Evolutionary conservation across 2,329 filamentous ascomycete species (phyloP).

Genomic region (Arthroderma sp.): DNA sequence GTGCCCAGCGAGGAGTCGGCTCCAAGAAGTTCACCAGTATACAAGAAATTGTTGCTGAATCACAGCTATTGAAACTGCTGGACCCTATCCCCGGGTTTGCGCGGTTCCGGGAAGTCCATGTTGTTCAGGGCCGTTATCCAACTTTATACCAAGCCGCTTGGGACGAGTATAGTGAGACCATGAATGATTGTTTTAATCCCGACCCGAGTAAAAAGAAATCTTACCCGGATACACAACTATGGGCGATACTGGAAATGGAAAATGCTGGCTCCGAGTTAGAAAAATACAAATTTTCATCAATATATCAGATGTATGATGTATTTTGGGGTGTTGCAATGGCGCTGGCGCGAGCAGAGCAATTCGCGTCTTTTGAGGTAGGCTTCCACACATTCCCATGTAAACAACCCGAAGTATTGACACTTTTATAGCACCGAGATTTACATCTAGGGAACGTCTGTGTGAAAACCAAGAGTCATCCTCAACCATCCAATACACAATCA

Average conservation of each 20-base stretch:
- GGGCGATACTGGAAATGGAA: slow-evolving; percentile 54
- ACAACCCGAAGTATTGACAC: slow-evolving; percentile 4
- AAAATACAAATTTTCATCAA: slow-evolving; percentile 28
- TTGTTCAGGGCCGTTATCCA: slow-evolving; percentile 45
- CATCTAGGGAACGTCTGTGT: slow-evolving; percentile 57
- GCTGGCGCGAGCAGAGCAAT: slow-evolving; percentile 48
- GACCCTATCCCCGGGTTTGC: slow-evolving; percentile 50
- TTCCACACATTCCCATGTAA: slow-evolving; percentile 5
- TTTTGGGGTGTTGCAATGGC: slow-evolving; percentile 55
- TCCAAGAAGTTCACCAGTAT: slow-evolving; percentile 32
- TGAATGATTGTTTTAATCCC: slow-evolving; percentile 39
- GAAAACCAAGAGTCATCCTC: slow-evolving; percentile 18
- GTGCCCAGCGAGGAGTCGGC: slow-evolving; percentile 27
- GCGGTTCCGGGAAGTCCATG: slow-evolving; percentile 45
- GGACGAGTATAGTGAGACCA: slow-evolving; percentile 26
- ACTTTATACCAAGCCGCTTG: slow-evolving; percentile 37
- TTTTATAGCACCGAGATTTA: slow-evolving; percentile 44
- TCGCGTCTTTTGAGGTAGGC: slow-evolving; percentile 43
- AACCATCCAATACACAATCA: not conserved
- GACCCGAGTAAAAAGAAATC: slow-evolving; percentile 42
- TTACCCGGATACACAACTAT: slow-evolving; percentile 44
- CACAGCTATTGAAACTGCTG: slow-evolving; percentile 43
- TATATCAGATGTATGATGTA: slow-evolving; percentile 45
- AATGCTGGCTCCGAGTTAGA: slow-evolving; percentile 49
- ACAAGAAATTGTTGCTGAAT: slow-evolving; percentile 38